Conservation (phyloP, 2,329 filamentous ascomycete species). For the Cadophora malorum region DNA sequence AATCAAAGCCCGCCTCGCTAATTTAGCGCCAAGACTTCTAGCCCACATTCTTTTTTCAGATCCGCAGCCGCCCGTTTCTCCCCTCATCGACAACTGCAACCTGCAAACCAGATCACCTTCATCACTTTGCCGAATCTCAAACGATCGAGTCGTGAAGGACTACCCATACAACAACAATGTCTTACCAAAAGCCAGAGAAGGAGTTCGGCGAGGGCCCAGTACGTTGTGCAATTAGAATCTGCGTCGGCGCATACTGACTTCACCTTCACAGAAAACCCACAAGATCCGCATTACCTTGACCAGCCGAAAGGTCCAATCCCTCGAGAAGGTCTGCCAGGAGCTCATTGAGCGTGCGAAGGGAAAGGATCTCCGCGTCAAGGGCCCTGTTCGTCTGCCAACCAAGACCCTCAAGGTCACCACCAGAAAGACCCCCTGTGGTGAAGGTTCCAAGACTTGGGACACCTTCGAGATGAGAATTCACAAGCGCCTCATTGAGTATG, state of each 20-base stretch:
- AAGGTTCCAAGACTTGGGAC: conserved; percentile 99
- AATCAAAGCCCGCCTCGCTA: conserved; percentile 33
- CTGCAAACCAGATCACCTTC: conserved; percentile 27
- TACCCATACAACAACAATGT: conserved; percentile 66
- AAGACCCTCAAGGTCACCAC: conserved; percentile 82
- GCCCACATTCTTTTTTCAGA: conserved; percentile 31
- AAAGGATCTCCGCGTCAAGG: conserved; percentile 99
- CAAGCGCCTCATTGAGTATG: conserved; percentile 95
- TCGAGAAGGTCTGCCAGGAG: conserved; percentile 98
- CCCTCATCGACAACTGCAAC: conserved; percentile 26
- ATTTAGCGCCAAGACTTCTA: conserved; percentile 35
- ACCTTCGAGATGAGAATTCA: conserved; percentile 99
- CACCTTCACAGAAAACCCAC: conserved; percentile 76
- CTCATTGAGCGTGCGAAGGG: conserved; percentile 97
- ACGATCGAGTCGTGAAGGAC: conserved; percentile 83
- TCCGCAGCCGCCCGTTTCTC: conserved; percentile 15
- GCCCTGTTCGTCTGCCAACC: conserved; percentile 95
- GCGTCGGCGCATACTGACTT: conserved; percentile 13
- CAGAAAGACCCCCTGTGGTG: conserved; percentile 99
- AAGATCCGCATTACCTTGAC: conserved; percentile 98
- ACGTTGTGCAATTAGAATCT: conserved; percentile 49
- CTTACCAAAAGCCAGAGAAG: conserved; percentile 96
- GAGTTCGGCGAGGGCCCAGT: conserved; percentile 84
- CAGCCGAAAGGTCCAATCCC: conserved; percentile 89
- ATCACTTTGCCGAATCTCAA: conserved; percentile 37